These are phyloP conservation scores for Salix caprea DNA, from an alignment of 345 rosid genomes.

Conservation along the genomic window DNA sequence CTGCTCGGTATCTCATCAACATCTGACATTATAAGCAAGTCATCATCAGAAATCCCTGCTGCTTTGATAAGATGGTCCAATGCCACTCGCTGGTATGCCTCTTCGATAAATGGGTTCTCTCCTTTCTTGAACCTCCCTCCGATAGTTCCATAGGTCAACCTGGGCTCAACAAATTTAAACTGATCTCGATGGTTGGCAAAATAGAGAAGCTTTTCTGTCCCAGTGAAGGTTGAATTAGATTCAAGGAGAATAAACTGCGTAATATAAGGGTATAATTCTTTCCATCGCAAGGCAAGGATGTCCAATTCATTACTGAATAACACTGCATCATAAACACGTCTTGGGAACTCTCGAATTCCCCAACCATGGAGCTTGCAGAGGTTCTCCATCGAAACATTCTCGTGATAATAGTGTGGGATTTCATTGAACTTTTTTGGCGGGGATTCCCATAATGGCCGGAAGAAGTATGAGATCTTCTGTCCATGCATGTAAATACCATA, in stretches of 20 bases:
- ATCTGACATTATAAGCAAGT: constrained; percentile 80
- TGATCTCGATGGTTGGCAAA: constrained; percentile 52
- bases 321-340: constrained; percentile 81
- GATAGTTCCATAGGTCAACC: constrained; percentile 68
- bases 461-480: constrained; percentile 75
- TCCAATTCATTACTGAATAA: constrained; percentile 78
- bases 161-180: constrained; percentile 67
- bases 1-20: constrained; percentile 89
- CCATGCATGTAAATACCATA: constrained; percentile 64
- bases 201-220: constrained; percentile 53
- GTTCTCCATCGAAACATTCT: constrained; percentile 70
- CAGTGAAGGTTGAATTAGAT: constrained; percentile 78
- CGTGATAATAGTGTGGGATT: constrained; percentile 76
- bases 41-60: constrained; percentile 76
- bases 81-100: constrained; percentile 75
- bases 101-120: constrained; percentile 77
- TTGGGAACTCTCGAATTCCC: constrained; percentile 77
- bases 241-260: constrained; percentile 80
- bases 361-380: constrained; percentile 87
- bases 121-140: constrained; percentile 76
- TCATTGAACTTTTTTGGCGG: constrained; percentile 76
- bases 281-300: constrained; percentile 68
- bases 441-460: constrained; percentile 81
- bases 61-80: constrained; percentile 65
- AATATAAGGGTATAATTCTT: constrained; percentile 69